A percentile compares a stretch with the other conserved stretches of the same genome.
Conservation (phyloP, 305 asterid species). For the Solanum hybrid region DNA sequence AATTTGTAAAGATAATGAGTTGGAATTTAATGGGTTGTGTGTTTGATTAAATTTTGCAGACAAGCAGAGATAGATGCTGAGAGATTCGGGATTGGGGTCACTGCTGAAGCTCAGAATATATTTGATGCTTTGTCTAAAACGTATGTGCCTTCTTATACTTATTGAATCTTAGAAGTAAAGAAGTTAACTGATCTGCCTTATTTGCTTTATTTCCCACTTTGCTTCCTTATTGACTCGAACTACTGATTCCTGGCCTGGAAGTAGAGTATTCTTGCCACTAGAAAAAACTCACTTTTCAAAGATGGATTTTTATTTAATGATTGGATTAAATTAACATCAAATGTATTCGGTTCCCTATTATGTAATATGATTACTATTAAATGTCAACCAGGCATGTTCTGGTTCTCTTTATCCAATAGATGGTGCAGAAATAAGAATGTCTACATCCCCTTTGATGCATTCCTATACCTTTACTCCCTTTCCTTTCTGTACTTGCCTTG, state of each 20-base stretch:
- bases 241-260: background rate
- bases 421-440: background rate
- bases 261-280: background rate
- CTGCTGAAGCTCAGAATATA: conserved; percentile 69
- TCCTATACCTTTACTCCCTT: background rate
- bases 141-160: conserved; percentile 25
- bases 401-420: background rate
- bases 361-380: background rate
- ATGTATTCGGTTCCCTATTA: background rate
- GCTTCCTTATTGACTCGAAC: background rate
- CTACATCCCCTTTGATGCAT: background rate
- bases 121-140: conserved; percentile 84
- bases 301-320: background rate
- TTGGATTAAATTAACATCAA: background rate
- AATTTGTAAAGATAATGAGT: background rate
- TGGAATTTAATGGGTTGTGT: background rate
- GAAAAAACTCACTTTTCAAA: background rate
- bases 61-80: conserved; percentile 75
- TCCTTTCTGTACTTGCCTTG: background rate
- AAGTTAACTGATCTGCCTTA: background rate
- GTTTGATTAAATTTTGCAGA: conserved; percentile 22
- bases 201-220: background rate
- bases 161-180: background rate
- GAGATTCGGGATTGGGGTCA: conserved; percentile 82
- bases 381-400: background rate